Percentiles rank a stretch among this genome's conserved stretches.
These are phyloP conservation scores for Fusarium sterilihyphosum DNA, from an alignment of 2,329 filamentous ascomycete genomes.

Conservation along the genomic window DNA sequence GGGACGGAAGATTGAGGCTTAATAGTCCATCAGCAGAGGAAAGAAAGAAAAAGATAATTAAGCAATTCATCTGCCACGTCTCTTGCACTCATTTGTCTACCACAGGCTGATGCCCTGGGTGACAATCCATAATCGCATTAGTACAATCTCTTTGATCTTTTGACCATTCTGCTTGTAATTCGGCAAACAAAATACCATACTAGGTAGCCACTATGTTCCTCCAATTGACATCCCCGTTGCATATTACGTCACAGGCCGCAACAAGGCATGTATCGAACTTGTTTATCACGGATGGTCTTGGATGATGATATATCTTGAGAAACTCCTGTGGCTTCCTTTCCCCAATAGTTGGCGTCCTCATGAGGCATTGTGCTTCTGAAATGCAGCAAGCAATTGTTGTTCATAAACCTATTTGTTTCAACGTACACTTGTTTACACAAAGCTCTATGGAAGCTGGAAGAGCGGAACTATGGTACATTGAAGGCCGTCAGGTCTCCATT, in stretches of 20 bases:
- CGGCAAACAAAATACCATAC: background rate
- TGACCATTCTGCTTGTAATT: background rate
- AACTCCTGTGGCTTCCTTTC: background rate
- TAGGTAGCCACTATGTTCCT: background rate
- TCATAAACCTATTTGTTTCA: slow-evolving; percentile 47
- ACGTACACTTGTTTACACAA: slow-evolving; percentile 55
- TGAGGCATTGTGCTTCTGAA: slow-evolving; percentile 44
- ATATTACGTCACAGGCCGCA: background rate
- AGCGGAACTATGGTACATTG: slow-evolving; percentile 55
- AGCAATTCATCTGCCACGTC: background rate
- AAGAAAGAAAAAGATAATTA: background rate
- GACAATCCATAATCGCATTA: background rate
- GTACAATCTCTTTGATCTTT: background rate
- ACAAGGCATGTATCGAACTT: background rate
- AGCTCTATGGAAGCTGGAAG: slow-evolving; percentile 51
- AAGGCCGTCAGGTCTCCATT: slow-evolving; percentile 46
- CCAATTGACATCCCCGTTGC: background rate
- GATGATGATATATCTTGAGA: background rate
- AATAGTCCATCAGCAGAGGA: slow-evolving; percentile 12
- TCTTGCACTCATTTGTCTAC: background rate
- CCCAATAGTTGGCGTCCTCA: background rate
- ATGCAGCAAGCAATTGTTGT: slow-evolving; percentile 46
- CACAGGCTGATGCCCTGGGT: background rate
- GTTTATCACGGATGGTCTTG: background rate
- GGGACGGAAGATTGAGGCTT: slow-evolving; percentile 70